Percentiles rank a stretch among this genome's conserved stretches.
These are phyloP conservation scores for Diversispora epigaea DNA, from an alignment of 192 early-diverging fungal genomes.

Conservation along the genomic window DNA sequence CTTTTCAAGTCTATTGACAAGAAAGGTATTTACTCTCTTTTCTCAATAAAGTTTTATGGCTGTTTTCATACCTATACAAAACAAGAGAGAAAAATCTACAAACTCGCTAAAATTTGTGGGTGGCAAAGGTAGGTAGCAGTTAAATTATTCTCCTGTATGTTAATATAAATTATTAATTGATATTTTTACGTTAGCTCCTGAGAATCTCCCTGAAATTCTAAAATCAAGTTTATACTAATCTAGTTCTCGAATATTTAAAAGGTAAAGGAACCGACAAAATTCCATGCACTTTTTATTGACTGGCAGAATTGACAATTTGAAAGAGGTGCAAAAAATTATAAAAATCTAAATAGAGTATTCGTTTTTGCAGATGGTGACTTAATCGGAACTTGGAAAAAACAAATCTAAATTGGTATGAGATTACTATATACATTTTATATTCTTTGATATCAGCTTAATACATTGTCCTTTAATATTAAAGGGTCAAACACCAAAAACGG, in stretches of 20 bases:
- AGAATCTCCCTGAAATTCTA: slow-evolving; percentile 10
- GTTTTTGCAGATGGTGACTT: neutral
- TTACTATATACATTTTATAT: slow-evolving; percentile 12
- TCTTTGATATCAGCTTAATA: slow-evolving; percentile 16
- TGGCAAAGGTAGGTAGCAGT: neutral
- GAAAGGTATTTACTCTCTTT: slow-evolving; percentile 10
- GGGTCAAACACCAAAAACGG: neutral
- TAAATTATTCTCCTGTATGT: neutral
- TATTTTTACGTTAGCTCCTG: slow-evolving; percentile 13
- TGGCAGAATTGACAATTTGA: too few species aligned
- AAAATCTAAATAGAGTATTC: neutral
- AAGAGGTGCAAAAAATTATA: slow-evolving; percentile 1
- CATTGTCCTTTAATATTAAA: slow-evolving; percentile 1
- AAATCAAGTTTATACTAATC: neutral
- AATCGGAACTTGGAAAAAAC: neutral
- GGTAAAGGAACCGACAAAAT: neutral
- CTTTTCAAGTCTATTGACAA: neutral
- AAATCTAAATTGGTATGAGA: neutral
- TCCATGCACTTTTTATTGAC: slow-evolving; percentile 1
- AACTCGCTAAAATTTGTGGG: slow-evolving; percentile 10
- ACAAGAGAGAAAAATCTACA: neutral
- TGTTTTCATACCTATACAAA: neutral
- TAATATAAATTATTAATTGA: slow-evolving; percentile 11
- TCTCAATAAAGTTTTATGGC: slow-evolving; percentile 13
- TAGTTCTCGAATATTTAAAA: slow-evolving; percentile 13